phyloP scores from a whole-genome alignment of 257 asterid species.

The Gentiana straminea region DNA sequence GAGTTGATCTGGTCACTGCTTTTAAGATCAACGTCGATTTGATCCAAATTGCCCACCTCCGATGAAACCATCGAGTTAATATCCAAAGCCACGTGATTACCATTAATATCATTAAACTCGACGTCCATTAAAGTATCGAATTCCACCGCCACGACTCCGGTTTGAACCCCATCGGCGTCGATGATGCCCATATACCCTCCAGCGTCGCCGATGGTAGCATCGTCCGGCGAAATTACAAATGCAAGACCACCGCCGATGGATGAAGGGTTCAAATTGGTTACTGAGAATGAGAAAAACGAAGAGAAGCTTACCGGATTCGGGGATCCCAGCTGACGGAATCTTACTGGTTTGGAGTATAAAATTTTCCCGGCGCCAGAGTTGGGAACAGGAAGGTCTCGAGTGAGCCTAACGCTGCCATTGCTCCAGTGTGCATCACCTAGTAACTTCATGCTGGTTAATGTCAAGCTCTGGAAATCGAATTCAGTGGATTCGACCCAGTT shows the following conservation, averaged over 20 bases:
- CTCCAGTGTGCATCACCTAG: slow-evolving; percentile 76
- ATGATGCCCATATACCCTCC: slow-evolving; percentile 59
- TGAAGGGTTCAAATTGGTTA: slow-evolving; percentile 54
- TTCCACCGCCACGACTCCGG: slow-evolving; percentile 58
- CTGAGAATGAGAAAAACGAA: slow-evolving; percentile 68
- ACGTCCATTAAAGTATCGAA: slow-evolving; percentile 80
- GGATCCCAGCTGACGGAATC: slow-evolving; percentile 40
- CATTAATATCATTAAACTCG: slow-evolving; percentile 54
- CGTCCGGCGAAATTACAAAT: slow-evolving; percentile 58
- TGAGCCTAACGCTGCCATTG: slow-evolving; percentile 56
- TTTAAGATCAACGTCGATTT: slow-evolving; percentile 45
- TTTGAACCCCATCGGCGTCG: slow-evolving; percentile 33
- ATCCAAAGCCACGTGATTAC: slow-evolving; percentile 84
- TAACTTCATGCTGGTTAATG: slow-evolving; percentile 51
- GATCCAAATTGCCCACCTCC: slow-evolving; percentile 39
- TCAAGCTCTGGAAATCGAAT: slow-evolving; percentile 52
- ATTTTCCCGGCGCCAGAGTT: slow-evolving; percentile 71
- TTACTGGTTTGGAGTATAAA: slow-evolving; percentile 53
- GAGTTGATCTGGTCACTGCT: slow-evolving; percentile 73
- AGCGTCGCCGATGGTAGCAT: slow-evolving; percentile 48
- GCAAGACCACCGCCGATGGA: slow-evolving; percentile 88
- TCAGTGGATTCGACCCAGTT: slow-evolving; percentile 15
- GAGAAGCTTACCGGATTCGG: slow-evolving; percentile 42
- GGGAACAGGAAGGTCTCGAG: slow-evolving; percentile 64
- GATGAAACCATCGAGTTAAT: slow-evolving; percentile 57